phyloP scores from a whole-genome alignment of 148 eudicot genomes.

The Polygonum aviculare region DNA sequence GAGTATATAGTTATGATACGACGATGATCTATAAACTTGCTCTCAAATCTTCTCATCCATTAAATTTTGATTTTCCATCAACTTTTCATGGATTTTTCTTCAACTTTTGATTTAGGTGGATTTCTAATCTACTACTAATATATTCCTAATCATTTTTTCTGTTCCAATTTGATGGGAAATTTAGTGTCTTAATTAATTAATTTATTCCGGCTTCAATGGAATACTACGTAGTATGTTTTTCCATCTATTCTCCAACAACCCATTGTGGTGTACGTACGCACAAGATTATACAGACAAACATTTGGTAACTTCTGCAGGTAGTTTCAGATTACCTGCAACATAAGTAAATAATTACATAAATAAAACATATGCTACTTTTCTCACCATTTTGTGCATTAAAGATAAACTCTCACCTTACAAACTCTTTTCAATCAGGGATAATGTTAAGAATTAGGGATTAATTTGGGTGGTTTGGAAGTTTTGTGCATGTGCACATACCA shows the following conservation, averaged over 20 bases:
- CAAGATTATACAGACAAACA: background rate
- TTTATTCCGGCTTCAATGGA: background rate
- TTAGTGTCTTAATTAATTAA: background rate
- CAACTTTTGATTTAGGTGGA: background rate
- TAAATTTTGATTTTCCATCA: no score
- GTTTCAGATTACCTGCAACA: constrained; percentile 3
- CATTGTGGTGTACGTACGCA: background rate
- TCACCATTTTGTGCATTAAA: background rate
- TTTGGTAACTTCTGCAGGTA: background rate
- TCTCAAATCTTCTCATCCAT: no score
- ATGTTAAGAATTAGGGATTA: background rate
- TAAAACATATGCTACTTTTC: background rate
- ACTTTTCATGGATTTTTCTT: no score
- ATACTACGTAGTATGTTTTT: background rate
- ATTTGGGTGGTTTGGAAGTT: no score
- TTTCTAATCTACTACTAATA: background rate
- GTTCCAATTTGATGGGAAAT: background rate
- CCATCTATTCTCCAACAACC: background rate
- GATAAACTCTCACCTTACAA: background rate
- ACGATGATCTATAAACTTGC: no score
- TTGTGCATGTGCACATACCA: no score
- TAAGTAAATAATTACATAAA: background rate
- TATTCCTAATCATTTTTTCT: background rate
- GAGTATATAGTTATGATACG: no score
- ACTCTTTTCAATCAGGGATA: background rate